Base-by-base conservation (phyloP, 441 rosid species). In the Corymbia citriodora region DNA sequence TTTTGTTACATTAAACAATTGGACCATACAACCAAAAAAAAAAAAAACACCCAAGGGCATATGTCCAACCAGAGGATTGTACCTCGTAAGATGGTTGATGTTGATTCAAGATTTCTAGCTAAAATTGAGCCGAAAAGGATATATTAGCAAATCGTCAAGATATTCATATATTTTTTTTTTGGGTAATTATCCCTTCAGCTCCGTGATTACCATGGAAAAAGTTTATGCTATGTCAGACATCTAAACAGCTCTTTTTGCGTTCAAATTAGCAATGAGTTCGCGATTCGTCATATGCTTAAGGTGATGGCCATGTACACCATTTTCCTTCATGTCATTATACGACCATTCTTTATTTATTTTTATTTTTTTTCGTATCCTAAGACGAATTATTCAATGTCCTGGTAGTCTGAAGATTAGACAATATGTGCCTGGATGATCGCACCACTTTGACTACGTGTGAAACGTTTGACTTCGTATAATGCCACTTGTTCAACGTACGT, bases 1-100 rank as follows among this genome's bases (percentile, higher is more conserved):
- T 79, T 23, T 40, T 79, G 52, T 40, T 8, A 0, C 52, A 11
- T 40, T 79, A 45, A 40, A 79, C 50, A 40, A 21, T 21, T 74
- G 52, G n/a, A 40, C 52, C 17, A 74, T 3, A 23, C 29, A 19
- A 70, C 7, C 18, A 14, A 9, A 59, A 9, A 23, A 6, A 14
- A 3, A 65, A 68, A 33, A 70, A 36, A 74, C 0, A 36, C 3
- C 4, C 23, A 4, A 18, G 10, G 48, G 19, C 21, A 9, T 18
- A 2, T 21, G 1, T 74, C 7, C 13, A 29, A 13, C 0, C 0
- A 13, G 6, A 23, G 18, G 5, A 1, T 79, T 17, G 6, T 40
- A 50, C 6, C 10, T 10, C 2, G 5, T 40, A 13, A 8, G 16
- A 40, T 1, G 27, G 1, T 48, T 0, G 0, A 5, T 19, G 2